phyloP scores from a whole-genome alignment of 805 yeast species.

The Suhomyces prunicola region DNA sequence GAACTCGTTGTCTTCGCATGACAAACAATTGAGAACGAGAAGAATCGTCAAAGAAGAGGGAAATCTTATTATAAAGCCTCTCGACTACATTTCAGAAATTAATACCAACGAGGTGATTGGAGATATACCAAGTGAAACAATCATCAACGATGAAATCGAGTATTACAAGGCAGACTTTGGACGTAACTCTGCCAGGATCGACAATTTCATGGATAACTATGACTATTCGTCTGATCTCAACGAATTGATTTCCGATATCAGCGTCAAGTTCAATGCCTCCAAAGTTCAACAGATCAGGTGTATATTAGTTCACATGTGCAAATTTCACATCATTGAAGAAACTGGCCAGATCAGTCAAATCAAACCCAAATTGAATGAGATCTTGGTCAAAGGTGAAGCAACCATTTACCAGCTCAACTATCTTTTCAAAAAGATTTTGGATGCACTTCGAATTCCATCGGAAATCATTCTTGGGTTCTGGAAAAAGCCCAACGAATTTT shows the following conservation, averaged over 20 bases:
- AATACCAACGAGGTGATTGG: conserved; percentile 37
- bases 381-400: conserved; percentile 50
- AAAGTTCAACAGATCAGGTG: conserved; percentile 57
- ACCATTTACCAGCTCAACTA: conserved; percentile 72
- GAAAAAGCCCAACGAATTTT: conserved; percentile 68
- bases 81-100: conserved; percentile 40
- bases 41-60: conserved; percentile 45
- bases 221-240: conserved; percentile 30
- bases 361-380: conserved; percentile 41
- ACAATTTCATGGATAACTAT: conserved; percentile 32
- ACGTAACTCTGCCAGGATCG: conserved; percentile 18
- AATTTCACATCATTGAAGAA: conserved; percentile 48
- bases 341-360: conserved; percentile 32
- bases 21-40: conserved; percentile 66
- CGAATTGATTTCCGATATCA: conserved; percentile 40
- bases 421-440: conserved; percentile 70
- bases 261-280: conserved; percentile 35
- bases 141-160: conserved; percentile 10
- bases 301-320: conserved; percentile 64
- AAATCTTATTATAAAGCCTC: conserved; percentile 39
- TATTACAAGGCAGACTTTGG: conserved; percentile 3
- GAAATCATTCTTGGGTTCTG: conserved; percentile 80
- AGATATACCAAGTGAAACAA: conserved; percentile 9
- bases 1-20: conserved; percentile 37
- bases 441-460: conserved; percentile 64